Percentiles rank a stretch among this genome's conserved stretches.
phyloP scores from a whole-genome alignment of 2,329 filamentous ascomycete genomes.

The Paramyrothecium roridum region DNA sequence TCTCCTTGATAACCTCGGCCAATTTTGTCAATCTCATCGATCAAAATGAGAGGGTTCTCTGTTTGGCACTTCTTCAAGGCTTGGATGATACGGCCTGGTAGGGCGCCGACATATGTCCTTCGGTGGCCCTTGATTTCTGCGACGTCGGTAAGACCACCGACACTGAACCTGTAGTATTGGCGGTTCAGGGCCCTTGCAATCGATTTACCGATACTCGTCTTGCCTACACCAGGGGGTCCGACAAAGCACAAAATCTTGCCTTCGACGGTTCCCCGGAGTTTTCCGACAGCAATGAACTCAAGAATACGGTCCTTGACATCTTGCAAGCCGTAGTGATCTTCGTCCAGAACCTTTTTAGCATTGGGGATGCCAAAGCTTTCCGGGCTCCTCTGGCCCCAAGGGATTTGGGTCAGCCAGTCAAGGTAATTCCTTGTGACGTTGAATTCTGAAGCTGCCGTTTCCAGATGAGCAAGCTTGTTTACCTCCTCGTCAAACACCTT shows the following conservation, averaged over 20 bases:
- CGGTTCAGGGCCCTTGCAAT: slow-evolving; percentile 92
- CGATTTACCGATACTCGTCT: slow-evolving; percentile 98
- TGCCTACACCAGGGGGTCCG: slow-evolving; percentile 93
- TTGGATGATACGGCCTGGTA: slow-evolving; percentile 96
- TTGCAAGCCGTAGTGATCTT: slow-evolving; percentile 94
- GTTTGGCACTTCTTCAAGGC: slow-evolving; percentile 98
- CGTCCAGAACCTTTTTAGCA: slow-evolving; percentile 84
- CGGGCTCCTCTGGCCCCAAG: slow-evolving; percentile 91
- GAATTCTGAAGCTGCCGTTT: slow-evolving; percentile 95
- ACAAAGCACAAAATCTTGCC: slow-evolving; percentile 98
- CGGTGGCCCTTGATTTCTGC: slow-evolving; percentile 98
- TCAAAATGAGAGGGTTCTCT: slow-evolving; percentile 93
- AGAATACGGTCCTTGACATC: slow-evolving; percentile 98
- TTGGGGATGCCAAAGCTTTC: slow-evolving; percentile 97
- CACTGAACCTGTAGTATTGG: slow-evolving; percentile 97
- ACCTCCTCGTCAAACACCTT: slow-evolving; percentile 99
- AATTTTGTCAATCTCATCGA: slow-evolving; percentile 98
- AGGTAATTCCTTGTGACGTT: slow-evolving; percentile 98
- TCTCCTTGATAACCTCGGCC: slow-evolving; percentile 95
- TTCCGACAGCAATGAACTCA: slow-evolving; percentile 97
- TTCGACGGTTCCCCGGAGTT: slow-evolving; percentile 93
- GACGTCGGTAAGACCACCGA: slow-evolving; percentile 93
- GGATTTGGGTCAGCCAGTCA: slow-evolving; percentile 97
- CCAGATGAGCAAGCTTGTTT: slow-evolving; percentile 92
- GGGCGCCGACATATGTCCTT: slow-evolving; percentile 90